These are phyloP conservation scores for Geranium rotundifolium DNA, from an alignment of 345 rosid genomes.

Conservation along the genomic window DNA sequence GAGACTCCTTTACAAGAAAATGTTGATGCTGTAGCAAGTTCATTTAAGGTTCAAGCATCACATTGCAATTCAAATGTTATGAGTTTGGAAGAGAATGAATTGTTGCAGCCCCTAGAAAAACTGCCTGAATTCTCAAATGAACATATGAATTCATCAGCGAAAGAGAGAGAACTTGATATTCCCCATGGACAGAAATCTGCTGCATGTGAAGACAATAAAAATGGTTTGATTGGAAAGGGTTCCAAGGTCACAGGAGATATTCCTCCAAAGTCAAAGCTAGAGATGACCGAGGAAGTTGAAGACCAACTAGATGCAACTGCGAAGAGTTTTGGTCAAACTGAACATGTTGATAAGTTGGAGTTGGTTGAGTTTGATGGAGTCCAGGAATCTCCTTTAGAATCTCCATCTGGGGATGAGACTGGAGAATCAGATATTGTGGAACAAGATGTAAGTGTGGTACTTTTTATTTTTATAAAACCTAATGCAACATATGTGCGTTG, in stretches of 20 bases:
- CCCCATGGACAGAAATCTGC: background rate
- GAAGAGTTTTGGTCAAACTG: conserved; percentile 21
- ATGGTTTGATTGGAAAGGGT: background rate
- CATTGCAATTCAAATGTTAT: background rate
- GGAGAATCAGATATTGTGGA: conserved; percentile 71
- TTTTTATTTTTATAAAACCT: conserved; percentile 2
- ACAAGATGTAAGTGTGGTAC: conserved; percentile 68
- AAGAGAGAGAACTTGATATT: background rate
- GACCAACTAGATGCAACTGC: conserved; percentile 19
- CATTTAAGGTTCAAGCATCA: conserved; percentile 15
- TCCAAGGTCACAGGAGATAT: conserved; percentile 4
- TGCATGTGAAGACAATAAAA: background rate
- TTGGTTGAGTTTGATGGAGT: conserved; percentile 22
- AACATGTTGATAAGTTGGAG: conserved; percentile 28
- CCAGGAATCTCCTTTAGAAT: conserved; percentile 27
- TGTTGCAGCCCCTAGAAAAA: background rate
- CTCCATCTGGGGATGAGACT: conserved; percentile 48
- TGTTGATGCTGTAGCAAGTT: conserved; percentile 13
- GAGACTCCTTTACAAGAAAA: conserved; percentile 20
- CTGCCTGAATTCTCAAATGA: background rate
- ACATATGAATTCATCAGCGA: background rate
- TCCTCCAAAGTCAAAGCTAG: conserved; percentile 25
- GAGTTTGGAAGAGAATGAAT: background rate
- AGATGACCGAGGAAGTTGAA: conserved; percentile 17
- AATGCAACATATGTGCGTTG: background rate